phyloP scores from a whole-genome alignment of 768 basidiomycete species.

The Tulasnella sp. region DNA sequence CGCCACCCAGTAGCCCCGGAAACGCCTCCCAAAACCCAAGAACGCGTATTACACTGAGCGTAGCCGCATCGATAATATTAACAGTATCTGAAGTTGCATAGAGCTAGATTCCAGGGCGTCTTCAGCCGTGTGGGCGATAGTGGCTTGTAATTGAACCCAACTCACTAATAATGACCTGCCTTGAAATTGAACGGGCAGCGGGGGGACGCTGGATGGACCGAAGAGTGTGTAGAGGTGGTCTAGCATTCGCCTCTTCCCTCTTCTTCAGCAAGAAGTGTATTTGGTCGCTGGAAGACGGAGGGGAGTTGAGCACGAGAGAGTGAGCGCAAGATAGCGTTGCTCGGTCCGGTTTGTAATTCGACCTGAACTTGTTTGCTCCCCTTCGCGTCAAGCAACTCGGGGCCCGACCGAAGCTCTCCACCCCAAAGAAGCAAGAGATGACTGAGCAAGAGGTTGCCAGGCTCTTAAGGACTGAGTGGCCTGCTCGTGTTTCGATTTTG shows the following conservation, averaged over 20 bases:
- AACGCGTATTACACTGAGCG: slow-evolving; percentile 59
- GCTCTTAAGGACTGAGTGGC: no score
- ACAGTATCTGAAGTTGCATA: slow-evolving; percentile 63
- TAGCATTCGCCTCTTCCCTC: background rate
- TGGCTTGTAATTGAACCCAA: background rate
- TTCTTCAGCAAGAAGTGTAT: background rate
- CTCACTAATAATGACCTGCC: slow-evolving; percentile 12
- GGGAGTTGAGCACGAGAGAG: background rate
- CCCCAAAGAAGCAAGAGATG: background rate
- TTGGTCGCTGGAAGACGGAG: background rate
- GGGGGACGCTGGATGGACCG: slow-evolving; percentile 2
- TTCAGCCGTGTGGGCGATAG: background rate
- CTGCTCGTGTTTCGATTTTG: background rate
- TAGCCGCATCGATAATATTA: slow-evolving; percentile 66
- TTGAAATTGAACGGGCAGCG: background rate
- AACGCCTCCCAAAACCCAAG: slow-evolving; percentile 80
- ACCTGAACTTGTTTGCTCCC: background rate
- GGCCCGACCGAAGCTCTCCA: background rate
- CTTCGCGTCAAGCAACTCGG: background rate
- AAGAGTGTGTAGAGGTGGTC: slow-evolving; percentile 12
- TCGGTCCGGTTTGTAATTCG: background rate
- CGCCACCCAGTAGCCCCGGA: slow-evolving; percentile 49
- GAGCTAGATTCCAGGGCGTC: slow-evolving; percentile 43
- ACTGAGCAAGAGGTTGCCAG: background rate
- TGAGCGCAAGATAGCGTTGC: background rate